Base-by-base conservation (phyloP, 495 filamentous ascomycete species). In the Aspergillus avenaceus region DNA sequence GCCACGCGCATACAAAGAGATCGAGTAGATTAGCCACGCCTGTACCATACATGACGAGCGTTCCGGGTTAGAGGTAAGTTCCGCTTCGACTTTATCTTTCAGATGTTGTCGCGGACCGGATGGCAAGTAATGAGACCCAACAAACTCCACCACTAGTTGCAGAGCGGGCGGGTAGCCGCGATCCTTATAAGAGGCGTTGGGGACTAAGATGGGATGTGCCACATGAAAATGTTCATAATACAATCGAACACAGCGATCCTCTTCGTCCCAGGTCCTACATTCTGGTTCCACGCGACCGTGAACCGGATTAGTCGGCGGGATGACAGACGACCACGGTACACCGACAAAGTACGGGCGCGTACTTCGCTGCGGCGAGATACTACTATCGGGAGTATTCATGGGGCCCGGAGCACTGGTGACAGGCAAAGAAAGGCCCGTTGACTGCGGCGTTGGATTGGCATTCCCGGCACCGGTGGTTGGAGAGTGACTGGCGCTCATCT, bases 191-290 rank as follows among this genome's bases (percentile, higher is more conserved):
- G 54, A 28, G 6, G 49, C 41, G 29, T 52, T 58, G 1, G 70
- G 70, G 13, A 72, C 63, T 34, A 74, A 38, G 19, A 72, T 64
- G 0, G 69, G 69, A 56, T 72, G 69, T 0, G 69, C 67, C 22
- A 63, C 50, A 54, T 72, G 69, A 21, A 72, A 72, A 27, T 72
- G 65, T 26, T 72, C 69, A 49, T 72, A 72, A 42, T 59, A 72
- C 21, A 71, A 42, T 0, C 69, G 64, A 4, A 62, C 48, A 18
- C 66, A 58, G 4, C 69, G 69, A 22, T 66, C 63, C 36, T 73
- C 69, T 14, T 53, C 47, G n/a, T 50, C 51, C 45, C 58, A 59
- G n/a, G 54, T 21, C 11, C 61, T 50, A 16, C 56, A 48, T 21
- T 43, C 18, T 37, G 50, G 11, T 13, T 47, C 52, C 13, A 58